These are phyloP conservation scores for Xylaria venustula DNA, from an alignment of 495 filamentous ascomycete genomes.

Conservation along the genomic window DNA sequence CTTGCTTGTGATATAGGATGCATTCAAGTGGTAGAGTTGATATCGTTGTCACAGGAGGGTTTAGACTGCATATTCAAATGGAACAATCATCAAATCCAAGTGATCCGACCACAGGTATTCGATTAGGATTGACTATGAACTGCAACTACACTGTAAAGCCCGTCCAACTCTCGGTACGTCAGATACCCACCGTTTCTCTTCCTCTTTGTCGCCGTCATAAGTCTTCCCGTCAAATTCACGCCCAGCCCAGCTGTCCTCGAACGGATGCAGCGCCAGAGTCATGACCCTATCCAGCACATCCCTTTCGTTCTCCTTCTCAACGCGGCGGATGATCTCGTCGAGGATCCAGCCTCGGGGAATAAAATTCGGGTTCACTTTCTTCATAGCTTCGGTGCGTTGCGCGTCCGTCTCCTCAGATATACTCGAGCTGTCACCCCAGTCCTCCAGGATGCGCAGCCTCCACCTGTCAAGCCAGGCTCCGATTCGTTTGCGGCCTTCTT, in stretches of 20 bases:
- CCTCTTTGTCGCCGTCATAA: slow-evolving; percentile 57
- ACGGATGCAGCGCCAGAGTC: slow-evolving; percentile 78
- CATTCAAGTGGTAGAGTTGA: not conserved
- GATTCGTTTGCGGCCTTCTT: slow-evolving; percentile 61
- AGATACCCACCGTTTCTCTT: slow-evolving; percentile 81
- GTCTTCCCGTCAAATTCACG: slow-evolving; percentile 33
- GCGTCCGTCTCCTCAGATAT: slow-evolving; percentile 49
- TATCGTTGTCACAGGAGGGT: not conserved
- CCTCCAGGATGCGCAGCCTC: slow-evolving; percentile 63
- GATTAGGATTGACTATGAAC: slow-evolving; percentile 35
- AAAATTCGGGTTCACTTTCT: slow-evolving; percentile 85
- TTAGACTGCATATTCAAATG: not conserved
- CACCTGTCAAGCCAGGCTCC: slow-evolving; percentile 75
- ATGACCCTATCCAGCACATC: slow-evolving; percentile 72
- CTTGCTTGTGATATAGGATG: no score
- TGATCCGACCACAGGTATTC: not conserved
- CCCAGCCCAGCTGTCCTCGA: slow-evolving; percentile 73
- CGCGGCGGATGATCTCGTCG: slow-evolving; percentile 84
- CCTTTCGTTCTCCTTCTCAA: slow-evolving; percentile 80
- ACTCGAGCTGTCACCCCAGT: slow-evolving; percentile 56
- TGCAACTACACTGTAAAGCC: slow-evolving; percentile 90
- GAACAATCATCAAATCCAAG: not conserved
- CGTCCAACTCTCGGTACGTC: slow-evolving; percentile 77
- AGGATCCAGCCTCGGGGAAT: slow-evolving; percentile 86
- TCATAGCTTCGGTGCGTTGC: slow-evolving; percentile 71